These are phyloP conservation scores for Pisolithus orientalis DNA, from an alignment of 768 basidiomycete species.

Conservation along the genomic window DNA sequence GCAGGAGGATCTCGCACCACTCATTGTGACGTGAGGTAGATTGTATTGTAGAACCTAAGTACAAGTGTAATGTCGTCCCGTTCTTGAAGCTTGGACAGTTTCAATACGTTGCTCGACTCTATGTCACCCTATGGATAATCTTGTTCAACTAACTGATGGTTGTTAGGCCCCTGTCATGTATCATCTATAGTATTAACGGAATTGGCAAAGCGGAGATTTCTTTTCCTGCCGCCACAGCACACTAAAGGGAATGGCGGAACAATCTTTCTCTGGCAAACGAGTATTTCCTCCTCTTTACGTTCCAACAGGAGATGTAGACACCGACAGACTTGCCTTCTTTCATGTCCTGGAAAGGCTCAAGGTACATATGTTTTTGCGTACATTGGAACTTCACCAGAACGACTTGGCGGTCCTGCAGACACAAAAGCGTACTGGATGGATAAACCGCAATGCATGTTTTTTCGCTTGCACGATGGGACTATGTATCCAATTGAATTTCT, in stretches of 20 bases:
- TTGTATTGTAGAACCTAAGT: too few relatives aligned
- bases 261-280: constrained; percentile 24
- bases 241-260: neutral
- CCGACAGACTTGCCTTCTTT: constrained; percentile 82
- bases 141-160: too few relatives aligned
- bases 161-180: too few relatives aligned
- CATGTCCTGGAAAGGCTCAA: constrained; percentile 87
- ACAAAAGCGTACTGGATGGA: constrained; percentile 95
- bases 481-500: neutral
- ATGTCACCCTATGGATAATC: too few relatives aligned
- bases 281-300: constrained; percentile 56
- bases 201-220: neutral
- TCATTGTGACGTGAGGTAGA: too few relatives aligned
- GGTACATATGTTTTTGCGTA: constrained; percentile 40
- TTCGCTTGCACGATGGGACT: neutral
- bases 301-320: constrained; percentile 43
- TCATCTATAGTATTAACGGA: too few relatives aligned
- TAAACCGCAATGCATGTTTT: constrained; percentile 52
- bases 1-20: too few relatives aligned
- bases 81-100: too few relatives aligned
- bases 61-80: too few relatives aligned
- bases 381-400: neutral
- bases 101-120: too few relatives aligned
- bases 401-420: constrained; percentile 44
- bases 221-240: neutral